Base-by-base conservation (phyloP, 129 eudicot species). In the Tagetes erecta region DNA sequence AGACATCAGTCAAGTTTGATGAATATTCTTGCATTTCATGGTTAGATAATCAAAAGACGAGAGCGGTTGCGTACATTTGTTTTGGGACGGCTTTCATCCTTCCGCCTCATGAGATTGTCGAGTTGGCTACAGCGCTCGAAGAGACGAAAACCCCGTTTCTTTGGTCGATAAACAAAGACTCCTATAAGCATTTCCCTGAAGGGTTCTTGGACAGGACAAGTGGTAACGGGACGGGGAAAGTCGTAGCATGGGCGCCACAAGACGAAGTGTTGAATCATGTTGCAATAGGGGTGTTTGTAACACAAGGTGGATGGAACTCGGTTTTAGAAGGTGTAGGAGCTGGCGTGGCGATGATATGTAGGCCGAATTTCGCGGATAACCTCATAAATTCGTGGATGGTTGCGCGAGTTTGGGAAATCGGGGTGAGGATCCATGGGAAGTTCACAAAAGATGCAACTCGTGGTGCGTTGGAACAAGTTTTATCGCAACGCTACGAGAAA, bases 201-300 rank as follows among this genome's bases (percentile, higher is more conserved):
- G 86, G 86, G 14, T 81, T 86, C 27, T 13, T 81, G 37, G 81
- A 88, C 1, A 69, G 83, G 45, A 70, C 71, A 8, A 50, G 40
- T 0, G 56, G 4, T 7, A 68, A 38, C 3, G 82, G 78, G 12
- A 39, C 5, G 6, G 89, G 89, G 45, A 91, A 81, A 72, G 67
- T 88, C 4, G 97, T 91, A 3, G 44, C 90, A 0, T 91, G 95
- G 97, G 92, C 90, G 0, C 97, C 97, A 40, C 97, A 91, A 45
- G 37, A 71, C 55, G 82, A 81, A 60, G 80, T 91, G 0, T 77
- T 91, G 60, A 82, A 56, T 47, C 85, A 86, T 71, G 12, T 44
- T 2, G 78, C 86, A 0, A 79, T 83, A 6, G 92, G 90, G 35
- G 87, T 79, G 42, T 83, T 84, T 62, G 73, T 88, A 1, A 86